These are phyloP conservation scores for Drechslerella dactyloides DNA, from an alignment of 2,329 filamentous ascomycete genomes.

Conservation along the genomic window DNA sequence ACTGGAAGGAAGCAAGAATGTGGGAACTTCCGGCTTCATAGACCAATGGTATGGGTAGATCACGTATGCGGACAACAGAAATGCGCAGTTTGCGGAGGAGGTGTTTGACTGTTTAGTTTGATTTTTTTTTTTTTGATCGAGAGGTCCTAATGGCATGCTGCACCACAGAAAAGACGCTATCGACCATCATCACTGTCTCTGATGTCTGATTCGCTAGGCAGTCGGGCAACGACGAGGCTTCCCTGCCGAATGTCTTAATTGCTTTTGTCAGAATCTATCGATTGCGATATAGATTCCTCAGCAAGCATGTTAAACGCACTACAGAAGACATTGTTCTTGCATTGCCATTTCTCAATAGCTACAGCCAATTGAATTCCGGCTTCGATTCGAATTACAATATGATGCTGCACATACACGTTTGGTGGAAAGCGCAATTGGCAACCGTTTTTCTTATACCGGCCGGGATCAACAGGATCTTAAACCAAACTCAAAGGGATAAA, in stretches of 20 bases:
- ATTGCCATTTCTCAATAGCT: too few species aligned
- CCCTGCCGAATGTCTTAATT: background rate
- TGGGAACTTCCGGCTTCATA: slow-evolving; percentile 34
- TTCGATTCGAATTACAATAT: too few species aligned
- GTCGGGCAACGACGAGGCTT: background rate
- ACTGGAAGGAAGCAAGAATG: slow-evolving; percentile 35
- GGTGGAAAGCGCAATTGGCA: too few species aligned
- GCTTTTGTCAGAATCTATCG: background rate
- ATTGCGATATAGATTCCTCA: background rate
- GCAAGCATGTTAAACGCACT: too few species aligned
- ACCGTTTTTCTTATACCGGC: too few species aligned
- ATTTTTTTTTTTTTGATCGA: background rate
- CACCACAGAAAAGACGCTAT: background rate
- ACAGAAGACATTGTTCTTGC: too few species aligned
- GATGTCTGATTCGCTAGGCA: background rate
- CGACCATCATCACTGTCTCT: background rate
- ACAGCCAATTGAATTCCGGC: too few species aligned
- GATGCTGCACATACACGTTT: too few species aligned
- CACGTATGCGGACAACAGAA: slow-evolving; percentile 2
- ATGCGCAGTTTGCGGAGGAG: background rate
- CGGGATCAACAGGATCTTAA: background rate
- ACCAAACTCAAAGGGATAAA: background rate
- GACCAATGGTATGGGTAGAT: slow-evolving; percentile 22
- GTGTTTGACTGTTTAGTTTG: too few species aligned
- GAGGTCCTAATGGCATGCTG: too few species aligned